Conservation (phyloP, 352 stramenopile genomes). For the Paralagenidium karlingii region DNA sequence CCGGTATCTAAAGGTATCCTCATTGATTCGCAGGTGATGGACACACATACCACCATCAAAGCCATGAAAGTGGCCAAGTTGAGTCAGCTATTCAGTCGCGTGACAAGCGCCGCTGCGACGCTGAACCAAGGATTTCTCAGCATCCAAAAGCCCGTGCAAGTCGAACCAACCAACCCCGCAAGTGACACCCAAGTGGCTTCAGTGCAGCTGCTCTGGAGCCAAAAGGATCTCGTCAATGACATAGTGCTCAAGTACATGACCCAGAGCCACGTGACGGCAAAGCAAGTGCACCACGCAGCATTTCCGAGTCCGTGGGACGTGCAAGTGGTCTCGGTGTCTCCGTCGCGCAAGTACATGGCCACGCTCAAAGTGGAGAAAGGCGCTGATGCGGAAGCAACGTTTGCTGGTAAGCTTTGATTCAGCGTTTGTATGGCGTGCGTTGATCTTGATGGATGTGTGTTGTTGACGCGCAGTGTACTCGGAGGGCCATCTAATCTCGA, state of each 20-base stretch:
- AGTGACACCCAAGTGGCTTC: no score
- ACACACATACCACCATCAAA: not conserved
- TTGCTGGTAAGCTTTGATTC: slow-evolving; percentile 33
- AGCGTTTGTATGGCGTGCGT: not conserved
- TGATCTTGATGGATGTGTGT: not conserved
- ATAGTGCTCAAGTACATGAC: slow-evolving; percentile 36
- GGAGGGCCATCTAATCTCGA: slow-evolving; percentile 17
- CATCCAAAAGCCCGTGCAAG: no score
- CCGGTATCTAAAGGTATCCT: not conserved
- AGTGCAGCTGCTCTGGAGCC: slow-evolving; percentile 47
- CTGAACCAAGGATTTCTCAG: no score
- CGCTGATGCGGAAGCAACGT: slow-evolving; percentile 4
- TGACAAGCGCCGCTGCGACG: no score
- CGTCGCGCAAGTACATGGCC: slow-evolving; percentile 30
- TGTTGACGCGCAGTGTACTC: slow-evolving; percentile 20
- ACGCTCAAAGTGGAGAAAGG: slow-evolving; percentile 43
- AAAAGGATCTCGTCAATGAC: slow-evolving; percentile 46
- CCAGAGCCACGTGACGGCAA: slow-evolving; percentile 25
- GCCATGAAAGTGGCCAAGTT: no score
- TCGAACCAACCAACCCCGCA: no score
- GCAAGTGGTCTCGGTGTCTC: slow-evolving; percentile 37
- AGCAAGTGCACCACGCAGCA: slow-evolving; percentile 12
- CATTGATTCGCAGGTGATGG: not conserved
- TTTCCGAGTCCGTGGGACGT: slow-evolving; percentile 26
- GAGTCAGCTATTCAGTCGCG: no score